These are phyloP conservation scores for Suhomyces sp. DNA, from an alignment of 805 yeast species.

Conservation along the genomic window DNA sequence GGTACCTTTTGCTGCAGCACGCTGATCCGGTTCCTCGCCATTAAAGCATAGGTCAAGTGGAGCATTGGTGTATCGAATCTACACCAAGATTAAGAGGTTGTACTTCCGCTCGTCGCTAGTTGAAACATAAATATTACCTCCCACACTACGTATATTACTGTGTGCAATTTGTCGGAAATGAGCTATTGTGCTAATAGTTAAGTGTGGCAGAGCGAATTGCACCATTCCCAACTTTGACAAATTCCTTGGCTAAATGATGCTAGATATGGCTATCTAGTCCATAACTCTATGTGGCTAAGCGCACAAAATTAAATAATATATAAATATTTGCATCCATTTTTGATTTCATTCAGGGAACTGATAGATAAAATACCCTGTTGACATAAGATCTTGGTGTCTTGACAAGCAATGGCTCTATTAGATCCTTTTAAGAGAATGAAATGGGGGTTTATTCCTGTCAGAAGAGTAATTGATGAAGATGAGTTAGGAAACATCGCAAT, in stretches of 20 bases:
- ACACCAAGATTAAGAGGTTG: background rate
- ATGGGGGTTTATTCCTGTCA: slow-evolving; percentile 35
- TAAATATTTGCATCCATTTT: background rate
- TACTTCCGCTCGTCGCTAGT: background rate
- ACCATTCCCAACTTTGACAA: background rate
- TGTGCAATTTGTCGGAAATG: background rate
- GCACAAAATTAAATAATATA: background rate
- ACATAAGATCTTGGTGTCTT: background rate
- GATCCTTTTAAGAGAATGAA: slow-evolving; percentile 15
- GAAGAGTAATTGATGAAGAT: slow-evolving; percentile 34
- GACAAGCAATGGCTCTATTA: background rate
- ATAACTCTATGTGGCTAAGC: background rate
- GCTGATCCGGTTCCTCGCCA: background rate
- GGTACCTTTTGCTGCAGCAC: background rate
- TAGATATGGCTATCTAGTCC: background rate
- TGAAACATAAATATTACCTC: background rate
- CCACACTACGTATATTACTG: background rate
- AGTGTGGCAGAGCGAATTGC: background rate
- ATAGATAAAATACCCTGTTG: background rate
- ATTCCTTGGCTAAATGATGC: background rate
- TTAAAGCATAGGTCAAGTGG: too few relatives aligned
- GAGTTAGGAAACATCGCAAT: slow-evolving; percentile 1
- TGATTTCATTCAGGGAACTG: background rate
- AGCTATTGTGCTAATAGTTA: background rate
- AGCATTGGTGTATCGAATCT: background rate